Conservation (phyloP, 2,329 filamentous ascomycete species). For the Trichoderma sp. region DNA sequence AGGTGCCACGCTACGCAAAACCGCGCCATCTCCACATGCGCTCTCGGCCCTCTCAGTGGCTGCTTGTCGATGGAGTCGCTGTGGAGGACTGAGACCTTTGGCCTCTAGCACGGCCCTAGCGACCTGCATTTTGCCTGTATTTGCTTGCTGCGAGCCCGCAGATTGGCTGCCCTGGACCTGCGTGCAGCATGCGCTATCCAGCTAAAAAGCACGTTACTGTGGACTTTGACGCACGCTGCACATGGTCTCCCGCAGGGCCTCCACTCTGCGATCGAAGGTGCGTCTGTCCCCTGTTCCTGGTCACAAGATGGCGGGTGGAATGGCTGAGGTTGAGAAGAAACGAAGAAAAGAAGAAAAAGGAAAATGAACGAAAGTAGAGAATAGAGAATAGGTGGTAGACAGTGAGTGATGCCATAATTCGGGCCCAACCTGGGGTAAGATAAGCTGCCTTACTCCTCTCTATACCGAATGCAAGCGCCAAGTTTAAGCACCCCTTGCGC, state of each 20-base stretch:
- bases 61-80: constrained; percentile 22
- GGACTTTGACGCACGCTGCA: constrained; percentile 23
- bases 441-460: constrained; percentile 5
- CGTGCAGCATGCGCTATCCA: constrained; percentile 16
- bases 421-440: not conserved
- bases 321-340: not conserved
- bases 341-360: not conserved
- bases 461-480: not conserved
- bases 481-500: not conserved
- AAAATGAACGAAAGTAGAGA: not conserved
- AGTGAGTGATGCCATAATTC: not conserved
- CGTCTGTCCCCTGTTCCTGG: constrained; percentile 9
- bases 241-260: constrained; percentile 23
- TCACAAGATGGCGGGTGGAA: not conserved
- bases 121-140: constrained; percentile 23
- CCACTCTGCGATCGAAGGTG: constrained; percentile 22
- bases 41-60: constrained; percentile 8
- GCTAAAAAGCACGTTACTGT: not conserved
- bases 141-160: constrained; percentile 17
- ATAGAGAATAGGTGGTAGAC: not conserved
- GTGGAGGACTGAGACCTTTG: constrained; percentile 18
- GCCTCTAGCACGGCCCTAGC: constrained; percentile 21
- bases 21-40: constrained; percentile 16
- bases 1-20: constrained; percentile 15
- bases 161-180: constrained; percentile 21